Evolutionary conservation across 768 basidiomycete genomes (phyloP), one percentile per base, ranked within the genome.

Genomic region (Termitomyces sp.): DNA sequence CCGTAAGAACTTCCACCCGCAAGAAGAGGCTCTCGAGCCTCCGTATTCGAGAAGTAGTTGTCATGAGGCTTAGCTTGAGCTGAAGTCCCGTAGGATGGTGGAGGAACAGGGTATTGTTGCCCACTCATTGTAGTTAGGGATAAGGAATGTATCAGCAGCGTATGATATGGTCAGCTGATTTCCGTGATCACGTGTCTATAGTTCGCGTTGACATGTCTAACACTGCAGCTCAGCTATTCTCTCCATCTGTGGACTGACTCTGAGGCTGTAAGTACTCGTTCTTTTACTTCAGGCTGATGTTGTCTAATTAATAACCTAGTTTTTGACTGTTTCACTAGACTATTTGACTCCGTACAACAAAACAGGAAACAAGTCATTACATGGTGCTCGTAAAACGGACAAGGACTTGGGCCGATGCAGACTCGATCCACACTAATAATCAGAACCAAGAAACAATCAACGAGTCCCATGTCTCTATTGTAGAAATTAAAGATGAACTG

Each of bases 71-170:
- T 79, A 60, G 42, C 68, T 56, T 62, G 68, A 8, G 67, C 69
- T 2, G 78, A 66, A 46, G 81, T 70, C 1, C 79, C 76, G 68
- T 89, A 89, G 16, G 79, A 76, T 2, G 87, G 87, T 2, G 87
- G 87, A 57, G 80, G 76, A 14, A 79, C 69, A 53, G 86, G 79
- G 73, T 86, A 84, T 47, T 56, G 59, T 32, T 78, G 74, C 71
- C 52, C 24, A 46, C 77, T 85, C 86, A 85, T 87, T 65, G 57
- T 57, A 58, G 64, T 60, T 59, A 47, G 1, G 39, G n/a, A 39
- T n/a, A 8, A 20, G 20, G 39, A n/a, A 18, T 6, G 39, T 41
- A 18, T 0, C 42, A 6, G 4, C 41, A 36, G n/a, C n/a, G n/a
- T n/a, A n/a, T n/a, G n/a, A n/a, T n/a, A n/a, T n/a, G n/a, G n/a